These are phyloP conservation scores for Pontederia crassipes DNA, from an alignment of 176 grass and related monocot species.

Conservation along the genomic window DNA sequence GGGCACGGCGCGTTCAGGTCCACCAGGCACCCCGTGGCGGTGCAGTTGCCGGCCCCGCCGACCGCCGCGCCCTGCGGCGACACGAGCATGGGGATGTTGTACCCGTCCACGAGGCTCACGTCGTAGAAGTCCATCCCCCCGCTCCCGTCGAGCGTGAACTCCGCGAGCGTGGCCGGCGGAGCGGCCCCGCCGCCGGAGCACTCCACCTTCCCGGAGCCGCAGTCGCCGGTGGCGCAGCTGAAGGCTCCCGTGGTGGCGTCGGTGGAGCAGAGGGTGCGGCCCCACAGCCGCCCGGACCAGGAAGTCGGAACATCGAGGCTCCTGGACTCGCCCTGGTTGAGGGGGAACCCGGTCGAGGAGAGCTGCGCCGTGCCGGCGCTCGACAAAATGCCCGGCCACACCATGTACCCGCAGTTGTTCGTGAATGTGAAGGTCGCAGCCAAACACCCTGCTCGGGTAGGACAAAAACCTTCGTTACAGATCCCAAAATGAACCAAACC, in stretches of 20 bases:
- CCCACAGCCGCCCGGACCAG: conserved; percentile 17
- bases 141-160: conserved; percentile 62
- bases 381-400: too few species aligned
- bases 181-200: conserved; percentile 43
- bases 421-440: too few species aligned
- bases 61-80: conserved; percentile 19
- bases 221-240: conserved; percentile 74
- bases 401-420: too few species aligned
- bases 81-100: conserved; percentile 77
- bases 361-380: too few species aligned
- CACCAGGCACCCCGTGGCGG: conserved; percentile 48
- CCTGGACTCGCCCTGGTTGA: too few species aligned
- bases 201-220: conserved; percentile 60
- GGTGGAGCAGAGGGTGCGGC: conserved; percentile 5
- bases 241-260: background rate
- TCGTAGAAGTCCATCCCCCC: conserved; percentile 75
- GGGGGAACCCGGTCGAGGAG: too few species aligned
- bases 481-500: too few species aligned
- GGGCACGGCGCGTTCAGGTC: conserved; percentile 81
- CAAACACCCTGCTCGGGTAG: too few species aligned
- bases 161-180: conserved; percentile 61
- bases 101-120: conserved; percentile 86
- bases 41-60: conserved; percentile 17
- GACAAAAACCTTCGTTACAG: too few species aligned
- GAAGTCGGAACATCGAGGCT: too few species aligned